Evolutionary conservation across 2,329 filamentous ascomycete species (phyloP).

Genomic region (Ambrosiella cleistominuta): DNA sequence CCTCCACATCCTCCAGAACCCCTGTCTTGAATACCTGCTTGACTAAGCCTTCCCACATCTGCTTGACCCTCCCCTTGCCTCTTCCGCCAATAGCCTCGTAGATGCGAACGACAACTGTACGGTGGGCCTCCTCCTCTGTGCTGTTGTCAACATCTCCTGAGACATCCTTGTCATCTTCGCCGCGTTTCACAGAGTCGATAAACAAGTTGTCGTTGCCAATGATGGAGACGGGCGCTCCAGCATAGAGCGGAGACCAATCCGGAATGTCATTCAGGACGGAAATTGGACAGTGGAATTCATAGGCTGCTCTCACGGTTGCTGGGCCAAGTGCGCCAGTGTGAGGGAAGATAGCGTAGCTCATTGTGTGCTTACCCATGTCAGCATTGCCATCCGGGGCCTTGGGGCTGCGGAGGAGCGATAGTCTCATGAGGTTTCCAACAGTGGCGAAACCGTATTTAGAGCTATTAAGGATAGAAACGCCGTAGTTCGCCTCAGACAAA

Average conservation of each 20-base stretch:
- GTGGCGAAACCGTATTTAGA: slow-evolving; percentile 94
- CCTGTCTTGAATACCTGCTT: slow-evolving; percentile 71
- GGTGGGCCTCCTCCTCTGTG: slow-evolving; percentile 30
- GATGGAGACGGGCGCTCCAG: slow-evolving; percentile 42
- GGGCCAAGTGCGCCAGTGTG: slow-evolving; percentile 56
- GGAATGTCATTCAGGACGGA: slow-evolving; percentile 16
- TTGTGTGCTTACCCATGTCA: slow-evolving; percentile 79
- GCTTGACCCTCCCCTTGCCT: slow-evolving; percentile 51
- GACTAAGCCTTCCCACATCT: slow-evolving; percentile 41
- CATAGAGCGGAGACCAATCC: slow-evolving; percentile 13
- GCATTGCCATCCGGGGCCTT: slow-evolving; percentile 88
- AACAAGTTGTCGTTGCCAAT: slow-evolving; percentile 50
- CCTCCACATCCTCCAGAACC: slow-evolving; percentile 70
- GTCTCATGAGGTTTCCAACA: slow-evolving; percentile 70
- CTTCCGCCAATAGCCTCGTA: slow-evolving; percentile 82
- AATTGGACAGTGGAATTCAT: slow-evolving; percentile 78
- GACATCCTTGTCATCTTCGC: slow-evolving; percentile 70
- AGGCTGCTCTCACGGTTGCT: slow-evolving; percentile 63
- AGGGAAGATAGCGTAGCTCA: slow-evolving; percentile 80
- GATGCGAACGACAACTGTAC: slow-evolving; percentile 55
- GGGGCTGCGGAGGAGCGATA: slow-evolving; percentile 69
- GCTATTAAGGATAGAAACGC: slow-evolving; percentile 85
- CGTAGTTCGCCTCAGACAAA: slow-evolving; percentile 71
- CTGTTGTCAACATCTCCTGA: slow-evolving; percentile 25
- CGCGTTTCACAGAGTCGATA: slow-evolving; percentile 81